These are phyloP conservation scores for Osmanthus fragrans DNA, from an alignment of 257 asterid genomes.

Conservation along the genomic window DNA sequence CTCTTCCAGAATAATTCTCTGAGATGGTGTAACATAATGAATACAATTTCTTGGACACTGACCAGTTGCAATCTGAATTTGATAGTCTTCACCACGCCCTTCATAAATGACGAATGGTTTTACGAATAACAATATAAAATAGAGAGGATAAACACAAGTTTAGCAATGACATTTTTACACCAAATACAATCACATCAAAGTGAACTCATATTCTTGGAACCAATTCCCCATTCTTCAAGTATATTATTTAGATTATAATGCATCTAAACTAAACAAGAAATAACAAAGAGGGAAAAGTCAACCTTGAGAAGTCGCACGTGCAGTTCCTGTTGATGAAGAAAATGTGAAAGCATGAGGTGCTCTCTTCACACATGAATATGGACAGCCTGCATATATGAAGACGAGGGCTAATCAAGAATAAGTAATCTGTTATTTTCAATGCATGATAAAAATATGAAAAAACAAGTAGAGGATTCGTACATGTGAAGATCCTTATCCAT, in stretches of 20 bases:
- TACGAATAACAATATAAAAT: not conserved
- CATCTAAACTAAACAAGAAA: not conserved
- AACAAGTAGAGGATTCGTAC: not conserved
- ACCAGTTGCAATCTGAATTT: slow-evolving; percentile 68
- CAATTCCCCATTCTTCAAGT: not conserved
- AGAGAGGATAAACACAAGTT: not conserved
- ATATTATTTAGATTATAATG: not conserved
- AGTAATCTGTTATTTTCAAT: not conserved
- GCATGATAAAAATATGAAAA: not conserved
- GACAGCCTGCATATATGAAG: slow-evolving; percentile 64
- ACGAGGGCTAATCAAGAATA: not conserved
- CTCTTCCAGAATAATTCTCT: slow-evolving; percentile 84
- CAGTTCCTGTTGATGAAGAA: slow-evolving; percentile 70
- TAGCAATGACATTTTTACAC: not conserved
- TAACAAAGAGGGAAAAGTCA: slow-evolving; percentile 18
- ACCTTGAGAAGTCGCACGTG: slow-evolving; percentile 81
- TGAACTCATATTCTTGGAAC: not conserved
- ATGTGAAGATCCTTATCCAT: not conserved
- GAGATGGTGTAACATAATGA: slow-evolving; percentile 87
- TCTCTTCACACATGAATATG: slow-evolving; percentile 72
- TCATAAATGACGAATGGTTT: not conserved
- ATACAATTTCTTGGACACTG: slow-evolving; percentile 92
- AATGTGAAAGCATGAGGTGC: slow-evolving; percentile 81
- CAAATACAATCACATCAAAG: not conserved
- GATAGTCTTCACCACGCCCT: slow-evolving; percentile 67